Evolutionary conservation across 2,329 filamentous ascomycete species (phyloP), one percentile per base, ranked within the genome.

Genomic region (Aaosphaeria arxii): DNA sequence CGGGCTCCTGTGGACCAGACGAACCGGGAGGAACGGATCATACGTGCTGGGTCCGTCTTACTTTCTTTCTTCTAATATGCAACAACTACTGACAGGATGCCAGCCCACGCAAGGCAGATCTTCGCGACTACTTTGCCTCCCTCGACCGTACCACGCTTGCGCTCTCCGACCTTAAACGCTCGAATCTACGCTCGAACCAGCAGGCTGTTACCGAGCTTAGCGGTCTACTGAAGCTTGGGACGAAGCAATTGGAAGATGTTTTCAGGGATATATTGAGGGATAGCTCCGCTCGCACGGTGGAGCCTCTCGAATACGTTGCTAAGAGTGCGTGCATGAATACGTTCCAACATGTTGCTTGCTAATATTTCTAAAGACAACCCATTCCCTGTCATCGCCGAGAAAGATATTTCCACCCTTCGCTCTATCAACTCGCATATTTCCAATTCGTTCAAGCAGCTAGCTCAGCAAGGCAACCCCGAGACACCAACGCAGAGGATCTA

Each of bases 1-100:
- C 86, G 89, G 58, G 88, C 95, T 62, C 92, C 94, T n/a, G 84
- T 91, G 52, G 91, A 97, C 67, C 90, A 91, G 66, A 92, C 94
- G 64, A 90, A 88, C 58, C 85, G 88, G 53, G 94, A 99, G 70
- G 94, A 99, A 71, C 85, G 86, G 46, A 91, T 96, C 54, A 91
- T 99, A 63, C 85, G 90, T 46, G 83, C 85, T 56, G 91, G 90
- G 81, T 83, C 69, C 54, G 74, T 62, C n/a, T 42, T 42, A 5
- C n/a, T n/a, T 36, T 9, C 33, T 36, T 36, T 2, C 28, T 36
- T 11, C 35, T n/a, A 5, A 24, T 29, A 30, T 40, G 38, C 33
- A 30, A 39, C 6, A 28, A 40, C 32, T 28, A 32, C 49, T 59
- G 28, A 59, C 45, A 48, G 13, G 44, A 32, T 31, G 56, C 45